Evolutionary conservation across 192 early-diverging fungal genomes (phyloP).

Genomic region (Coemansia sp.): DNA sequence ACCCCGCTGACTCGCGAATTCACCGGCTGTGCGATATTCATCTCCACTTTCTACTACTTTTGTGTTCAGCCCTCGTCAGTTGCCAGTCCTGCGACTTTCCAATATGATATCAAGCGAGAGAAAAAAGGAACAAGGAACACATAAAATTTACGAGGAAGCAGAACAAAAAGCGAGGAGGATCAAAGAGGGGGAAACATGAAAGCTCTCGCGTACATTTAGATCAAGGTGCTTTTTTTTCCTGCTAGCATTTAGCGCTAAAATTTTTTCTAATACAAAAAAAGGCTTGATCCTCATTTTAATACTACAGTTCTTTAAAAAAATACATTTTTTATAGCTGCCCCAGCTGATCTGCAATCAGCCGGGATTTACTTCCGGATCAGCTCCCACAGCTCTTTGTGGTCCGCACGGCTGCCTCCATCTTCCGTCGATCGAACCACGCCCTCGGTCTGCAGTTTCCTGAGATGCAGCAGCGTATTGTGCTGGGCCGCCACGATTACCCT

Average conservation of each 20-base stretch:
- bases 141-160: background rate
- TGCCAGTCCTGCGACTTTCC: background rate
- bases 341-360: background rate
- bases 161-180: background rate
- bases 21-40: conserved; percentile 87
- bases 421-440: conserved; percentile 1
- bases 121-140: background rate
- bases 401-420: background rate
- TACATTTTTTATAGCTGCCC: conserved; percentile 3
- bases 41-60: conserved; percentile 13
- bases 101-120: conserved; percentile 7
- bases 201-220: background rate
- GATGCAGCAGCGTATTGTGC: conserved; percentile 38
- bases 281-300: background rate
- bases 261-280: conserved; percentile 11
- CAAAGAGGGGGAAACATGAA: background rate
- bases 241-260: background rate
- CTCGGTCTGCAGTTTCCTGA: conserved; percentile 31
- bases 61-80: background rate
- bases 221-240: background rate
- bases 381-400: conserved; percentile 16
- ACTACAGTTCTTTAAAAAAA: conserved; percentile 4
- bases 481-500: conserved; percentile 31
- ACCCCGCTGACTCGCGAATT: conserved; percentile 81
- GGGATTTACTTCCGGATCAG: conserved; percentile 19